Evolutionary conservation across 495 filamentous ascomycete species (phyloP), one percentile per base, ranked within the genome.

Genomic region (Apodospora peruviana): DNA sequence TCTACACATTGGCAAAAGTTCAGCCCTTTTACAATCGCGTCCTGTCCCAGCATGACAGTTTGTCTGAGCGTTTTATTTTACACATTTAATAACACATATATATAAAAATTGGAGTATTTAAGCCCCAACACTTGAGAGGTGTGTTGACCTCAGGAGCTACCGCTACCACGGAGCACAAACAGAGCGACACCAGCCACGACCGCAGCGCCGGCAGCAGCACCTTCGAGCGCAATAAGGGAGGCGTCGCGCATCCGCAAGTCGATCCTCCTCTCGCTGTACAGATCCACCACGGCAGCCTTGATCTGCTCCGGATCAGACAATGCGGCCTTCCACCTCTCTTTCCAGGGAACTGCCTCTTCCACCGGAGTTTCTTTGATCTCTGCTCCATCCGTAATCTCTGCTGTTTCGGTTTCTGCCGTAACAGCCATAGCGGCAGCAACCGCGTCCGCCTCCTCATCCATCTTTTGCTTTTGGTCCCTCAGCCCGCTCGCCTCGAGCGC

Each of bases 201-300:
- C 2, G 79, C 73, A 5, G 85, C 85, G 18, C 90, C 90, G 11
- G 81, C 76, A n/a, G 80, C 85, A 34, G 81, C 82, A 53, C 87
- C 80, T 62, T 90, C 80, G 22, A 91, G 61, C 11, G 81, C 82
- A 47, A 85, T 68, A 22, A 82, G 66, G 2, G 89, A 91, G 5
- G 87, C 59, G 58, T 96, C 90, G 39, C 82, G 76, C 65, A 89
- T 88, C 18, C 80, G 78, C 39, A 90, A 53, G 48, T 76, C 69
- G 50, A 94, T 70, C 52, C 69, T 68, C 53, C 82, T 74, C 24
- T 91, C 84, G 67, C 87, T 94, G 70, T 86, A 79, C 19, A 87
- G 58, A 50, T 86, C 82, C 19, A 52, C 45, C 11, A 75, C 54
- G 2, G 57, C 58, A 0, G 57, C 57, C 35, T 53, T 58, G 50